phyloP scores from a whole-genome alignment of 2,329 filamentous ascomycete genomes.

The Rhytidhysteron rufulum region DNA sequence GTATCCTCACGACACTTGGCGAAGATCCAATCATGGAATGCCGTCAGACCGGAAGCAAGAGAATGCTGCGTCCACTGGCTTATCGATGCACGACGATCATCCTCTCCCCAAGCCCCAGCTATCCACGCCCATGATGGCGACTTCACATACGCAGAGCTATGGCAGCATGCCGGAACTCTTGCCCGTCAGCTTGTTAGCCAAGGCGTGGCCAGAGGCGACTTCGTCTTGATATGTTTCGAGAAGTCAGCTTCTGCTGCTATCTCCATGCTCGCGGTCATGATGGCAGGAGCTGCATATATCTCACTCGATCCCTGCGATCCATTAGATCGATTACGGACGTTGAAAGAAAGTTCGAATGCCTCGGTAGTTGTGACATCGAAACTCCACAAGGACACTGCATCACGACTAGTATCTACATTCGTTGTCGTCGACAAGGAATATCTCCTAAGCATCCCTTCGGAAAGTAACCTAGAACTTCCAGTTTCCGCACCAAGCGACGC shows the following conservation, averaged over 20 bases:
- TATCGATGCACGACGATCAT: too few species aligned
- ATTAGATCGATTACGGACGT: slow-evolving; percentile 4
- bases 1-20: slow-evolving; percentile 6
- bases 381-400: too few species aligned
- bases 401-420: too few species aligned
- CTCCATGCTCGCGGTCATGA: slow-evolving; percentile 34
- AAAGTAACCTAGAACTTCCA: too few species aligned
- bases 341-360: slow-evolving; percentile 8
- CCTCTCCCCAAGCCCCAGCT: slow-evolving; percentile 5
- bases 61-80: too few species aligned
- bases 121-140: slow-evolving; percentile 22
- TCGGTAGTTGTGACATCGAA: too few species aligned
- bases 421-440: too few species aligned
- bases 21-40: slow-evolving; percentile 12
- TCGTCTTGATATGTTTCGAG: slow-evolving; percentile 36
- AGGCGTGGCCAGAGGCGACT: slow-evolving; percentile 23
- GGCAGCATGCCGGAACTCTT: slow-evolving; percentile 18
- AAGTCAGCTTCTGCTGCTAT: slow-evolving; percentile 35
- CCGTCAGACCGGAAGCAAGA: too few species aligned
- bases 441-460: too few species aligned
- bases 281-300: slow-evolving; percentile 24
- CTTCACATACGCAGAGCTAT: slow-evolving; percentile 27
- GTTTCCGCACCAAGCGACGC: too few species aligned
- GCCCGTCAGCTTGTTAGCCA: slow-evolving; percentile 16
- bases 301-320: slow-evolving; percentile 5